These are phyloP conservation scores for Diplodia sapinea DNA, from an alignment of 2,329 filamentous ascomycete species.

Conservation along the genomic window DNA sequence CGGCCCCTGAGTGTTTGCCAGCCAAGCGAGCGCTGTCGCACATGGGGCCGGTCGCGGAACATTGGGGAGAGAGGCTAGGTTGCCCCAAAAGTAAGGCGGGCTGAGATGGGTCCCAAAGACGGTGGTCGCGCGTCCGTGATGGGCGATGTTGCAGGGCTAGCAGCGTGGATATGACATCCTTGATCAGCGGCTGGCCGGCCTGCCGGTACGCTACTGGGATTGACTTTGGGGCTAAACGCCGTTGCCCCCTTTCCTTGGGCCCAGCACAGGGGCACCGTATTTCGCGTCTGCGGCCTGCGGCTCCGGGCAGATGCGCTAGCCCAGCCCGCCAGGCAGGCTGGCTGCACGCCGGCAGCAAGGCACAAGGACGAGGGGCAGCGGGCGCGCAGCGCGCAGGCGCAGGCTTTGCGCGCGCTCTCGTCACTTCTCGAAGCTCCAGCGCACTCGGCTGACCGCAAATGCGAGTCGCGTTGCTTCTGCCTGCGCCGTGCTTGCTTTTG, in stretches of 20 bases:
- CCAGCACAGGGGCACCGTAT: constrained; percentile 28
- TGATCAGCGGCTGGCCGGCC: constrained; percentile 30
- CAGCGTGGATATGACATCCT: constrained; percentile 26
- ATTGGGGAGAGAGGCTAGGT: constrained; percentile 29
- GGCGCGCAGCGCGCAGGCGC: constrained; percentile 20
- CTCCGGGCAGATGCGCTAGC: constrained; percentile 30
- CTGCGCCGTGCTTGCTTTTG: constrained; percentile 17
- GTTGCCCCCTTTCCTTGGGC: constrained; percentile 31
- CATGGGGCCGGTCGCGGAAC: constrained; percentile 27
- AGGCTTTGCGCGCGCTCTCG: constrained; percentile 25
- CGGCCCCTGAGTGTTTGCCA: constrained; percentile 30
- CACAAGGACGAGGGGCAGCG: constrained; percentile 26
- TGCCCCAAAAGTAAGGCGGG: constrained; percentile 31
- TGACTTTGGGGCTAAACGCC: constrained; percentile 29
- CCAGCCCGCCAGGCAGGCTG: constrained; percentile 21
- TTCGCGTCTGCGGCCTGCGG: constrained; percentile 29
- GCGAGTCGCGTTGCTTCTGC: constrained; percentile 30
- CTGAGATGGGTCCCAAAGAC: constrained; percentile 28
- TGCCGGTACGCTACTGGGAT: constrained; percentile 31
- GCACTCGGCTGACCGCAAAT: constrained; percentile 25
- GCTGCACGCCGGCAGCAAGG: constrained; percentile 28
- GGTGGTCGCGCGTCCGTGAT: constrained; percentile 29
- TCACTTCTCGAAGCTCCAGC: constrained; percentile 28
- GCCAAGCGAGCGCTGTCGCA: constrained; percentile 28
- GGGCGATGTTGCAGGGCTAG: constrained; percentile 28